Evolutionary conservation across 495 filamentous ascomycete species (phyloP).

Genomic region (Aspergillus bridgeri): DNA sequence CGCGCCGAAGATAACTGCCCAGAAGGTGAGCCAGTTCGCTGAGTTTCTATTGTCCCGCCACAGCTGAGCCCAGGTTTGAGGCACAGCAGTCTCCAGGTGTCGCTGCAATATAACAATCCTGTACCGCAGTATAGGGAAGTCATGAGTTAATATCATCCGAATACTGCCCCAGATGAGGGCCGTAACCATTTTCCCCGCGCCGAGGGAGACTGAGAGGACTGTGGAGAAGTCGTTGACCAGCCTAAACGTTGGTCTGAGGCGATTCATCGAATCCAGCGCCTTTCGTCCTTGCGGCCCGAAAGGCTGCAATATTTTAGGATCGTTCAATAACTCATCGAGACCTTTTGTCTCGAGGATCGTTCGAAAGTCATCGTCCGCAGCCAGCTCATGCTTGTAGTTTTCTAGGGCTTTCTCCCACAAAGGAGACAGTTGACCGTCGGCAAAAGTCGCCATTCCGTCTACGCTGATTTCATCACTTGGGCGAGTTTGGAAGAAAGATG

Average conservation of each 20-base stretch:
- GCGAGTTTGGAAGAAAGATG: too few species aligned
- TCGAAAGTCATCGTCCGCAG: constrained; percentile 10
- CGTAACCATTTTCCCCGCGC: constrained; percentile 4
- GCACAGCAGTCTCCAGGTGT: background rate
- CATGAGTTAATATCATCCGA: constrained; percentile 1
- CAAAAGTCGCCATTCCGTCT: too few species aligned
- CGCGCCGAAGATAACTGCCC: constrained; percentile 10
- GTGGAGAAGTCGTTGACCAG: constrained; percentile 7
- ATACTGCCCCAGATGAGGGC: constrained; percentile 9
- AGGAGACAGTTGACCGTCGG: constrained; percentile 14
- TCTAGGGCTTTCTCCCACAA: constrained; percentile 10
- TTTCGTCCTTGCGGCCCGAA: constrained; percentile 7
- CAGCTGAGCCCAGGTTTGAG: constrained; percentile 4
- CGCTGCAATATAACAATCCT: constrained; percentile 5
- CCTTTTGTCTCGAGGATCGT: constrained; percentile 3
- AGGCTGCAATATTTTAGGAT: constrained; percentile 4
- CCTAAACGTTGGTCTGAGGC: constrained; percentile 4
- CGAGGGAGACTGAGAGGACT: constrained; percentile 6
- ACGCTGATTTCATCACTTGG: too few species aligned
- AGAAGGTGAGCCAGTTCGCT: constrained; percentile 8
- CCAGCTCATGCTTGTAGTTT: constrained; percentile 8
- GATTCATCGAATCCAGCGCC: constrained; percentile 7
- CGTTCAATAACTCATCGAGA: constrained; percentile 4
- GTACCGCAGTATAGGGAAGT: constrained; percentile 7
- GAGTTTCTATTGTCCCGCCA: constrained; percentile 9